Conservation (phyloP, 176 grass and related monocot genomes). For the Eragrostis curvula region DNA sequence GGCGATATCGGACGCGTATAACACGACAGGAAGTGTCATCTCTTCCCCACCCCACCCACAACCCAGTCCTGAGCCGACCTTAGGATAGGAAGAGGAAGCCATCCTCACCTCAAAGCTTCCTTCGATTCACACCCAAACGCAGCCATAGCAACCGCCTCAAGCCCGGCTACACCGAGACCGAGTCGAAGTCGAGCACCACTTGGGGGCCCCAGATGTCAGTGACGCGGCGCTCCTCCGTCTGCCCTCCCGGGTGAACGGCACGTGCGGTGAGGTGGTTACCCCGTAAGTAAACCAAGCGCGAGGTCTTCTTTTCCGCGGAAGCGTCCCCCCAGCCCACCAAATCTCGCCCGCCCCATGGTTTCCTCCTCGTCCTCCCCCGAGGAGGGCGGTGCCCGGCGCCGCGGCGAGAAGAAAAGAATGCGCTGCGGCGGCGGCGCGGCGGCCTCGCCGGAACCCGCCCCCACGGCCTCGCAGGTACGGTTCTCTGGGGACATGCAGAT, state of each 20-base stretch:
- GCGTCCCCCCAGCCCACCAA: slow-evolving; percentile 34
- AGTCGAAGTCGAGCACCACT: neutral
- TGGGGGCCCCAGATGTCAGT: neutral
- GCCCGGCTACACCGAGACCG: neutral
- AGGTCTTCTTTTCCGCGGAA: slow-evolving; percentile 35
- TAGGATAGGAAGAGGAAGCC: neutral
- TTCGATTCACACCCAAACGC: neutral
- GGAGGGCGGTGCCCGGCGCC: neutral
- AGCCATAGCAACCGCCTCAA: neutral
- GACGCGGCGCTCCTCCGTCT: neutral
- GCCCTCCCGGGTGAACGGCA: neutral
- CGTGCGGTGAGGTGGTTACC: slow-evolving; percentile 34
- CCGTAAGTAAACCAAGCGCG: slow-evolving; percentile 33
- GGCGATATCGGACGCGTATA: neutral
- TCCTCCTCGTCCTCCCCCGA: slow-evolving; percentile 39
- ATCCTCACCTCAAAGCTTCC: neutral
- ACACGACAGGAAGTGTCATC: neutral
- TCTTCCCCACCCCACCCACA: neutral
- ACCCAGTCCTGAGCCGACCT: neutral
- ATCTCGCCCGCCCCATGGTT: slow-evolving; percentile 55
- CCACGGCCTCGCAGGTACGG: slow-evolving; percentile 34
- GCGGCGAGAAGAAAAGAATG: slow-evolving; percentile 45
- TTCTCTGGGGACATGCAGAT: slow-evolving; percentile 23
- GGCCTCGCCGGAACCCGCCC: slow-evolving; percentile 18
- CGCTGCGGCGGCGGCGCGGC: neutral